phyloP scores from a whole-genome alignment of 768 basidiomycete species.

The Amanita brunnescens region DNA sequence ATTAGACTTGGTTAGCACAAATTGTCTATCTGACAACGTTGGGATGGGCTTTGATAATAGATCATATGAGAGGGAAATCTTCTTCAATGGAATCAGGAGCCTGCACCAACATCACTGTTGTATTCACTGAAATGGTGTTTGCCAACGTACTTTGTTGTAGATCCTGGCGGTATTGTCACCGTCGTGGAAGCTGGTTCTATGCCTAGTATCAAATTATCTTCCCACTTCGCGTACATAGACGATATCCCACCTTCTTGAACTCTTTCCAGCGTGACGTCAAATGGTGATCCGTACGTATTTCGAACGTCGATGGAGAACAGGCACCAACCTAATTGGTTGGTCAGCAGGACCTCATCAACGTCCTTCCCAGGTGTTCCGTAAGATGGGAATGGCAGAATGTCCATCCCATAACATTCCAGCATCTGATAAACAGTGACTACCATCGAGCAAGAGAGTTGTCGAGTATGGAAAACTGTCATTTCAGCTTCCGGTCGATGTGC shows the following conservation, averaged over 20 bases:
- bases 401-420: slow-evolving; percentile 81
- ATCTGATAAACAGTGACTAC: slow-evolving; percentile 94
- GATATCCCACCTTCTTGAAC: slow-evolving; percentile 48
- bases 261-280: slow-evolving; percentile 76
- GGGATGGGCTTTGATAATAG: slow-evolving; percentile 66
- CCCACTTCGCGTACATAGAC: background rate
- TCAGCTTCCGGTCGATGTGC: slow-evolving; percentile 37
- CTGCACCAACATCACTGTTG: slow-evolving; percentile 22
- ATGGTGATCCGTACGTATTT: slow-evolving; percentile 87
- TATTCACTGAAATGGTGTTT: background rate
- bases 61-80: slow-evolving; percentile 52
- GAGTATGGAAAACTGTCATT: slow-evolving; percentile 62
- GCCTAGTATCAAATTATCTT: slow-evolving; percentile 22
- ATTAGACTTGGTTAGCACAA: slow-evolving; percentile 72
- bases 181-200: slow-evolving; percentile 31
- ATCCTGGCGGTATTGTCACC: slow-evolving; percentile 77
- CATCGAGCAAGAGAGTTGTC: slow-evolving; percentile 83
- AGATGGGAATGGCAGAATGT: slow-evolving; percentile 59
- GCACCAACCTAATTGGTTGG: slow-evolving; percentile 65
- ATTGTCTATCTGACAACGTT: slow-evolving; percentile 80
- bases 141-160: slow-evolving; percentile 62
- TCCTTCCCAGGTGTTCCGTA: slow-evolving; percentile 16
- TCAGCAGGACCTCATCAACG: slow-evolving; percentile 26
- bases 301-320: slow-evolving; percentile 85
- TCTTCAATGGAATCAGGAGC: slow-evolving; percentile 63